Evolutionary conservation across 192 early-diverging fungal species (phyloP).

Genomic region (Mortierella alpina): DNA sequence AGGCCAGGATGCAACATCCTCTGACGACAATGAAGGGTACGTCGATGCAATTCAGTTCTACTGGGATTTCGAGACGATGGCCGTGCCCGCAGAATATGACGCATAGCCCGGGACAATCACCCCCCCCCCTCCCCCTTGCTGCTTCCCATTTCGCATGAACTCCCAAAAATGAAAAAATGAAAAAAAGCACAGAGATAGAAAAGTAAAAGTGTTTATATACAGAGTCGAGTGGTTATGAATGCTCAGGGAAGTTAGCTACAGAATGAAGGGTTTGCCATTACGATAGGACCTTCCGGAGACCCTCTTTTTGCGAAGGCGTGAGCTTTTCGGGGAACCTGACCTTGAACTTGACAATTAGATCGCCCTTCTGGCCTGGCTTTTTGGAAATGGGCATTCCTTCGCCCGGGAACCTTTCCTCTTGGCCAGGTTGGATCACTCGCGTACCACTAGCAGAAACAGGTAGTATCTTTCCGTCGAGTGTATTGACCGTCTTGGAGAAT

Average conservation of each 20-base stretch:
- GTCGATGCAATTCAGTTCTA: slow-evolving; percentile 83
- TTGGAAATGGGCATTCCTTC: slow-evolving; percentile 98
- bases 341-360: slow-evolving; percentile 83
- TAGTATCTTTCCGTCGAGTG: slow-evolving; percentile 80
- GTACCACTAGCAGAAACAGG: slow-evolving; percentile 68
- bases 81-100: slow-evolving; percentile 33
- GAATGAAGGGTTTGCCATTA: slow-evolving; percentile 5
- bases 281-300: slow-evolving; percentile 60
- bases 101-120: neutral
- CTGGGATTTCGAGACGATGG: slow-evolving; percentile 74
- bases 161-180: neutral
- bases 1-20: neutral
- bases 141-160: slow-evolving; percentile 4
- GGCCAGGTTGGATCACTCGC: slow-evolving; percentile 75
- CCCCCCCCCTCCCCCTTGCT: neutral
- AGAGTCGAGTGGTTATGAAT: neutral
- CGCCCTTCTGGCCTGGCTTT: slow-evolving; percentile 81
- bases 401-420: slow-evolving; percentile 76
- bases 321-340: slow-evolving; percentile 84
- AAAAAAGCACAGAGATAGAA: neutral
- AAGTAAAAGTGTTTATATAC: neutral
- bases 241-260: neutral
- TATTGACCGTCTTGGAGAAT: slow-evolving; percentile 78
- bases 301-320: slow-evolving; percentile 77
- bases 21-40: slow-evolving; percentile 52